Evolutionary conservation across 139 green algal species (phyloP).

Genomic region (Ettlia oleoabundans): DNA sequence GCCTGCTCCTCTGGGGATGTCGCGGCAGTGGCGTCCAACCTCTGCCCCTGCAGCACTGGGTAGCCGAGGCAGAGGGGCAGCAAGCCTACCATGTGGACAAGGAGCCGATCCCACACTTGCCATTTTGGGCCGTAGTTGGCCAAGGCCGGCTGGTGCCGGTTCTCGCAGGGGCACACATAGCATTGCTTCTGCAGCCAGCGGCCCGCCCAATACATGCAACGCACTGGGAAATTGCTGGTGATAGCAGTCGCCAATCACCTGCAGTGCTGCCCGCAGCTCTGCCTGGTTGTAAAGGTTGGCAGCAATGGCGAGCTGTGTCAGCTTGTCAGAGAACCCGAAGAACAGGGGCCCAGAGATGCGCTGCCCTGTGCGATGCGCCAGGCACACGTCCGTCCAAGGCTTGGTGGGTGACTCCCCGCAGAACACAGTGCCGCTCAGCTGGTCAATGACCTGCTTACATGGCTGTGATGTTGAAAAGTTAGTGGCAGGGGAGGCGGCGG

Average conservation of each 20-base stretch:
- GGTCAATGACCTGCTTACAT: slow-evolving; percentile 42
- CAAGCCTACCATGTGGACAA: not conserved
- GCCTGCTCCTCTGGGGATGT: slow-evolving; percentile 25
- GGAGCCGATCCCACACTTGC: too few species aligned
- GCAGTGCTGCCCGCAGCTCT: slow-evolving; percentile 52
- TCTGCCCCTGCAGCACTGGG: not conserved
- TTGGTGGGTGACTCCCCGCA: slow-evolving; percentile 49
- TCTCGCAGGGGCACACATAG: too few species aligned
- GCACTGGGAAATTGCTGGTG: not conserved
- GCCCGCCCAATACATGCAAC: too few species aligned
- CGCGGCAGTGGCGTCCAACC: not conserved
- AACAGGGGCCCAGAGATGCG: slow-evolving; percentile 62
- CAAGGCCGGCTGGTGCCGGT: too few species aligned
- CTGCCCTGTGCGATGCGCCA: slow-evolving; percentile 52
- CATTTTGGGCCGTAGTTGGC: too few species aligned
- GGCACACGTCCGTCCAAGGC: slow-evolving; percentile 61
- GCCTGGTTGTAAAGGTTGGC: slow-evolving; percentile 40
- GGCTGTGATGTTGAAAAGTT: too few species aligned
- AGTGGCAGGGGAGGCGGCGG: not conserved
- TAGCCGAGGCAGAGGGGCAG: not conserved
- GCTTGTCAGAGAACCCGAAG: slow-evolving; percentile 60
- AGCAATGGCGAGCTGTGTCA: slow-evolving; percentile 54
- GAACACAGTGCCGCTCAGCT: slow-evolving; percentile 35
- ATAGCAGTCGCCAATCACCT: not conserved
- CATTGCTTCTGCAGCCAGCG: too few species aligned